Base-by-base conservation (phyloP, 1,284 basidiomycete genomes). In the Sporisorium reilianum region DNA sequence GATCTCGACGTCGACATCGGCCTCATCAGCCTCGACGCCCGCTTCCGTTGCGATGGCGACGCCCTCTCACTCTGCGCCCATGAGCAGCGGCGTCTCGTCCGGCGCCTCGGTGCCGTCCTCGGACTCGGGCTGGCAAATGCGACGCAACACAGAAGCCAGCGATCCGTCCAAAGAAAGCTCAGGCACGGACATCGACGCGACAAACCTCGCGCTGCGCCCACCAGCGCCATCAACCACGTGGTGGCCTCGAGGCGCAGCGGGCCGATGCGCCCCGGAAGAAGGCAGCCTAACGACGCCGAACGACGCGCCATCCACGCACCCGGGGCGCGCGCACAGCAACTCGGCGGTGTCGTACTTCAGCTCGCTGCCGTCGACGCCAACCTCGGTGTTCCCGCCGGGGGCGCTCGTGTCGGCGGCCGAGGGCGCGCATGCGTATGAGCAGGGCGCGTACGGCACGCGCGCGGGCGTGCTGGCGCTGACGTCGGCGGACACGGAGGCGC, bases 291-390 rank as follows among this genome's bases (percentile, higher is more conserved):
- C 50, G 40, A 68, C 65, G 8, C 55, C 65, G 6, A 59, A 62
- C 7, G 64, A 67, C 18, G 50, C 40, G 5, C 11, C 54, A 34
- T 14, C 44, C 4, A 1, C 38, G 8, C 50, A 41, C 1, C 16
- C 20, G 5, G 44, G 30, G 18, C 48, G 59, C 11, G n/a, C 55
- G 11, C 59, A 62, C 34, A 55, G 59, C 59, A 58, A 38, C 12
- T 57, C 59, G 38, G 38, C 60, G 8, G 45, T 51, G 7, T 52
- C 57, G 10, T 61, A 64, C 45, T 70, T 64, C 34, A 70, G 57
- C 50, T 70, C 67, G 36, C 62, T 70, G 25, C 67, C 67, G 0
- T 36, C 62, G 3, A 70, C 67, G 26, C 67, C 67, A 2, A 60
- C 61, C 3, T 54, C 64, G 25, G 18, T 56, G 46, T 18, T 57